Base-by-base conservation (phyloP, 2,329 filamentous ascomycete genomes). In the Orbilia quercus region DNA sequence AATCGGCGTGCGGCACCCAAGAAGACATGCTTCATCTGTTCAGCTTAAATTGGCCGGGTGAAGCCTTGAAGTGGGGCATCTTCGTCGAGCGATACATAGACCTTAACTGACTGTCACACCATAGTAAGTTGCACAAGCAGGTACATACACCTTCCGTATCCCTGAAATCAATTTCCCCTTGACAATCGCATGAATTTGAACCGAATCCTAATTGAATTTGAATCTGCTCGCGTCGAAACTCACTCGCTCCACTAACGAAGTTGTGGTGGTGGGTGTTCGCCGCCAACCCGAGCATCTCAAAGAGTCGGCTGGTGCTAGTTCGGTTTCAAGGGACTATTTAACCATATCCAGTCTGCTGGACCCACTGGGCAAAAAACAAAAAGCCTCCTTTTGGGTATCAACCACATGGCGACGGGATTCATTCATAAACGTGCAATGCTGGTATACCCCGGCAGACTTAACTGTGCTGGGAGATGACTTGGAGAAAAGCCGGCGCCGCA, bases 241-340 rank as follows among this genome's bases (percentile, higher is more conserved):
- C 51, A 31, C 20, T 40, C 51, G 51, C 20, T 18, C 51, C 51
- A 25, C 23, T 64, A 36, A 23, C 48, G 48, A 38, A 22, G 23
- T n/a, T n/a, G n/a, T n/a, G n/a, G 45, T 42, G 36, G 14, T 28
- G 36, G 18, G 12, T 22, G 38, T 28, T 71, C 50, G 55, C 66
- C 67, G 59, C 67, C 67, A 72, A n/a, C 59, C 67, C 67, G 67
- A 64, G 34, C 44, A 34, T 48, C 57, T 50, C 42, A 48, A 25
- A 36, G 34, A 55, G 22, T 31, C 11, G 7, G n/a, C 28, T 36
- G 55, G 28, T 47, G n/a, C 47, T 63, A 53, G 67, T 38, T 54
- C 36, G 44, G 67, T 72, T 72, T 72, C 67, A 72, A 72, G 66
- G 66, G 57, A 64, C 48, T 40, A 40, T 53, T 63, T 57, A 58